Conservation (phyloP, 106 monocot genomes). For the Dendrobium huoshanense region DNA sequence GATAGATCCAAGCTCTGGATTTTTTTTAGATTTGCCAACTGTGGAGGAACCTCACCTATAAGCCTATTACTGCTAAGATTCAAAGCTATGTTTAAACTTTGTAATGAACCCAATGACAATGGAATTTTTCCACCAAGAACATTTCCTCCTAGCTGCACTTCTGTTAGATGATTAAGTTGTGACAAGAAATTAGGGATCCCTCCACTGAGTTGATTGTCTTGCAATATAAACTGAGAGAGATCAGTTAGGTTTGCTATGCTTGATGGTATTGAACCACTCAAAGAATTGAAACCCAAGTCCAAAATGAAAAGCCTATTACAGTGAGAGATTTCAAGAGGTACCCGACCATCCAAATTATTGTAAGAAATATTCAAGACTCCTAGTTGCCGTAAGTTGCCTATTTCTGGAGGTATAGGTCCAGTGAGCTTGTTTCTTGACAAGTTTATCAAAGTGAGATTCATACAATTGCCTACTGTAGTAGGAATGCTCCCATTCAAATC, state of each 20-base stretch:
- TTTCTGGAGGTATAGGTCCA: slow-evolving; percentile 48
- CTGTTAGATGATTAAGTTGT: slow-evolving; percentile 28
- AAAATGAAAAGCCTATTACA: slow-evolving; percentile 37
- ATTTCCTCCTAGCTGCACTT: slow-evolving; percentile 68
- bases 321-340: slow-evolving; percentile 52
- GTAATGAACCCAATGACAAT: slow-evolving; percentile 41
- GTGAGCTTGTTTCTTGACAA: slow-evolving; percentile 55
- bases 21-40: slow-evolving; percentile 31
- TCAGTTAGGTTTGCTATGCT: slow-evolving; percentile 26
- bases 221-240: slow-evolving; percentile 35
- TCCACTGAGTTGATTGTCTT: slow-evolving; percentile 59
- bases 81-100: slow-evolving; percentile 33
- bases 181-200: slow-evolving; percentile 53
- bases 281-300: slow-evolving; percentile 60
- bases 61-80: slow-evolving; percentile 72
- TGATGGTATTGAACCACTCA: slow-evolving; percentile 54
- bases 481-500: slow-evolving; percentile 47
- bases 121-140: slow-evolving; percentile 60
- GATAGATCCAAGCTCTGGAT: slow-evolving; percentile 70
- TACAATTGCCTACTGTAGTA: slow-evolving; percentile 47
- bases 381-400: slow-evolving; percentile 43
- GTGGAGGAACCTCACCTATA: slow-evolving; percentile 33
- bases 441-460: slow-evolving; percentile 47
- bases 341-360: slow-evolving; percentile 50
- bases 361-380: slow-evolving; percentile 43